Base-by-base conservation (phyloP, 2,329 filamentous ascomycete species). In the Xylaria digitata region DNA sequence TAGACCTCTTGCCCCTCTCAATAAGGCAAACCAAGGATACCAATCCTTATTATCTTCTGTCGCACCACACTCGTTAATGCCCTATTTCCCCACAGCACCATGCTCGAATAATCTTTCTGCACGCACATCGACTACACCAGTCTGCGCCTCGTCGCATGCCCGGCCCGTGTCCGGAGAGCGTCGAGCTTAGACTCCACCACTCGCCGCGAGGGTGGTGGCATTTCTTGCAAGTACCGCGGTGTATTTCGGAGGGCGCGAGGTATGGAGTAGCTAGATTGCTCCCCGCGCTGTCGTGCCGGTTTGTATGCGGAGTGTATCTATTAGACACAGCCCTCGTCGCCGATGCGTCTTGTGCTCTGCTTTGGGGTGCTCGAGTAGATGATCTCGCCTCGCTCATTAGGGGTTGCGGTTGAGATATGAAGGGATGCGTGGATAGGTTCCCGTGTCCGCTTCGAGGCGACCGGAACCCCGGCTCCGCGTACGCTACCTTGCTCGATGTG, bases 41-140 rank as follows among this genome's bases (percentile, higher is more conserved):
- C 40, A 9, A 46, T 21, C n/a, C 26, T 48, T n/a, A 34, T 48
- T 34, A 34, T 26, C n/a, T 34, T 30, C 42, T n/a, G 6, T 13
- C 23, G 34, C n/a, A 17, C 11, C n/a, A 26, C 17, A 17, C 15
- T 49, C 6, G 19, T 43, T 23, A 55, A 55, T 30, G 37, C 15
- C 37, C 53, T 2, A 32, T 23, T 21, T 55, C 62, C 11, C 43
- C 56, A 56, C 70, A 74, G 43, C 73, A 76, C 60, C 70, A 72
- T 3, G 60, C 19, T 19, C 55, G 62, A 7, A 65, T 50, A 19
- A 75, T 37, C 69, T 73, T 74, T 45, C 74, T 56, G 58, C 68
- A 73, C 19, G 71, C 72, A 43, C 74, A 76, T 8, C 73, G 63
- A n/a, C 68, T 53, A 37, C 74, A 76, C 73, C 73, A 75, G 13